Conservation (phyloP, 768 basidiomycete species). For the Leccinum fibrillosum region DNA sequence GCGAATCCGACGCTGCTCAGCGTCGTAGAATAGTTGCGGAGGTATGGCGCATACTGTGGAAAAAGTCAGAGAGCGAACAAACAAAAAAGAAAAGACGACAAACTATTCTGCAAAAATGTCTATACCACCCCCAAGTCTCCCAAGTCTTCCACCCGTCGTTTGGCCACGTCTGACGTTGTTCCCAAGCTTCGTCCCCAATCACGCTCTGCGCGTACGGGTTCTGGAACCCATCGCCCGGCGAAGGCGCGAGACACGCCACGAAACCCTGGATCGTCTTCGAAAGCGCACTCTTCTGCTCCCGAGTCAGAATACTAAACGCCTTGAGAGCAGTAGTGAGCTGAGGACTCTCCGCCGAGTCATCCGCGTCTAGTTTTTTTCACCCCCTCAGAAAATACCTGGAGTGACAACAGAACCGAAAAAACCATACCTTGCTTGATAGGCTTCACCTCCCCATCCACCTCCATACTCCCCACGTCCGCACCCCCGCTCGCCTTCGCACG, state of each 20-base stretch:
- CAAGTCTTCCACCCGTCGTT: slow-evolving; percentile 77
- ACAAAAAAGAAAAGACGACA: slow-evolving; percentile 27
- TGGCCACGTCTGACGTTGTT: slow-evolving; percentile 64
- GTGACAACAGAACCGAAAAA: neutral
- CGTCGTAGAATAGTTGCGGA: slow-evolving; percentile 71
- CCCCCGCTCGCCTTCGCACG: slow-evolving; percentile 62
- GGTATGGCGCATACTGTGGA: slow-evolving; percentile 73
- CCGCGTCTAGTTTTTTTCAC: slow-evolving; percentile 16
- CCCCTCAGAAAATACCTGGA: neutral
- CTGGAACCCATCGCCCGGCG: slow-evolving; percentile 39
- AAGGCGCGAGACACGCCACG: slow-evolving; percentile 55
- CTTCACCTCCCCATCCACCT: slow-evolving; percentile 75
- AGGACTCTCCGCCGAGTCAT: slow-evolving; percentile 58
- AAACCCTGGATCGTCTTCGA: slow-evolving; percentile 76
- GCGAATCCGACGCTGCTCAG: slow-evolving; percentile 67
- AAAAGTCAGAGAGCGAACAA: neutral
- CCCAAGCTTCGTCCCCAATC: slow-evolving; percentile 67
- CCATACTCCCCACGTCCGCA: slow-evolving; percentile 48
- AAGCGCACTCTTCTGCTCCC: slow-evolving; percentile 73
- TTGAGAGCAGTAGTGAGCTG: slow-evolving; percentile 70
- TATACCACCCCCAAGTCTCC: slow-evolving; percentile 91
- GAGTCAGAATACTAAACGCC: slow-evolving; percentile 68
- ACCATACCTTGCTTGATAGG: slow-evolving; percentile 40
- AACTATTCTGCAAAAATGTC: slow-evolving; percentile 82
- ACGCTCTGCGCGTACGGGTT: slow-evolving; percentile 53